These are phyloP conservation scores for Termitomyces sp. DNA, from an alignment of 768 basidiomycete genomes.

Conservation along the genomic window DNA sequence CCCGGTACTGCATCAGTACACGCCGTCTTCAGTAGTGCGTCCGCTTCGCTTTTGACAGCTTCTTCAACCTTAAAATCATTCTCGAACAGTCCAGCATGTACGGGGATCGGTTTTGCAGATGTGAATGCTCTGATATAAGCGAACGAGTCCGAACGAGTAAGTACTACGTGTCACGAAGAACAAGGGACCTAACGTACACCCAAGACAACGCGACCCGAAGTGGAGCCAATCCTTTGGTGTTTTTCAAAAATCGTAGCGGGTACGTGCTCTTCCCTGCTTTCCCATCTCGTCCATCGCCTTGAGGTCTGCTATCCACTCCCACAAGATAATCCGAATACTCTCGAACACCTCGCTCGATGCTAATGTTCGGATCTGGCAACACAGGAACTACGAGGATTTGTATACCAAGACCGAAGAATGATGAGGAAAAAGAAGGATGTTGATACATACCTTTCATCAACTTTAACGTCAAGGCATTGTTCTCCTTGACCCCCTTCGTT, in stretches of 20 bases:
- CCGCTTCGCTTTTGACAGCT: background rate
- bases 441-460: slow-evolving; percentile 9
- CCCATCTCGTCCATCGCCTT: background rate
- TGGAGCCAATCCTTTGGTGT: slow-evolving; percentile 56
- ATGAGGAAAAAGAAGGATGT: background rate
- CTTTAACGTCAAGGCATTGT: slow-evolving; percentile 19
- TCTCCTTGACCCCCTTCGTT: slow-evolving; percentile 10
- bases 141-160: background rate
- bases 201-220: slow-evolving; percentile 63
- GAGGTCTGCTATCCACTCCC: background rate
- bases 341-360: background rate
- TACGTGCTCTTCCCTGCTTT: background rate
- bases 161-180: background rate
- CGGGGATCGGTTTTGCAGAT: slow-evolving; percentile 12
- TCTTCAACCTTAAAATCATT: slow-evolving; percentile 16
- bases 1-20: background rate
- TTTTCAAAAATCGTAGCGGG: slow-evolving; percentile 38
- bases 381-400: slow-evolving; percentile 43
- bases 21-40: slow-evolving; percentile 1
- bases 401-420: background rate
- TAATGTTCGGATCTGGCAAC: slow-evolving; percentile 48
- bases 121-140: slow-evolving; percentile 44
- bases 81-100: slow-evolving; percentile 17
- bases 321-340: slow-evolving; percentile 8
- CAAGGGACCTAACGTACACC: slow-evolving; percentile 42